Percentiles rank a stretch among this genome's conserved stretches.
phyloP scores from a whole-genome alignment of 1,139 yeast genomes.

The Spencermartinsiella ligniputridi region DNA sequence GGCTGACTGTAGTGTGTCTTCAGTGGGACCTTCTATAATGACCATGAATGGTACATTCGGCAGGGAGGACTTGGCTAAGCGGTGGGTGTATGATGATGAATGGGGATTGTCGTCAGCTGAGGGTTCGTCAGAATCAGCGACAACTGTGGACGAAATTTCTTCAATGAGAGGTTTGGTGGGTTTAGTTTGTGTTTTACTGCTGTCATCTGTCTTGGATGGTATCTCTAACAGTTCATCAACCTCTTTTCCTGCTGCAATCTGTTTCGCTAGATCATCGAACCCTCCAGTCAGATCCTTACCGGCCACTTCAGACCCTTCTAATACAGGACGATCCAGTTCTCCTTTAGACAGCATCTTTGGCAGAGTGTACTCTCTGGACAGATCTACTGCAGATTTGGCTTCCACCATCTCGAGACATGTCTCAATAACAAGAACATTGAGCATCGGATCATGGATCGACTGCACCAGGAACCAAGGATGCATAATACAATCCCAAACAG shows the following conservation, averaged over 20 bases:
- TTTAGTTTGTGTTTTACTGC: not conserved
- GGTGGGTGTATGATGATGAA: not conserved
- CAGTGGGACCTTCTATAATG: not conserved
- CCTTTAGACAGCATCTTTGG: conserved; percentile 34
- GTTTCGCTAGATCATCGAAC: conserved; percentile 12
- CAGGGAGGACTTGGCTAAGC: not conserved
- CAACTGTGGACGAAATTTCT: conserved; percentile 3
- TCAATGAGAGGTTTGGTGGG: conserved; percentile 4
- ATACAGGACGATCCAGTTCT: conserved; percentile 22
- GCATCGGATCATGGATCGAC: conserved; percentile 55
- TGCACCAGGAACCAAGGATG: conserved; percentile 31
- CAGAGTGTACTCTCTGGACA: conserved; percentile 24
- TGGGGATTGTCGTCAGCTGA: not conserved
- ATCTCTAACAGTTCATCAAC: not conserved
- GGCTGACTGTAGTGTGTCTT: not conserved
- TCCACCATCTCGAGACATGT: conserved; percentile 35
- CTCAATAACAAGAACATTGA: conserved; percentile 59
- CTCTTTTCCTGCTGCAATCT: not conserved
- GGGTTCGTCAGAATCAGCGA: not conserved
- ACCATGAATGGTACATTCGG: not conserved
- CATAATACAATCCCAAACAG: conserved; percentile 66
- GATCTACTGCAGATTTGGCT: conserved; percentile 20
- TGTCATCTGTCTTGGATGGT: not conserved
- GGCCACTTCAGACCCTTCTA: conserved; percentile 8
- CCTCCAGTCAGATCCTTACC: conserved; percentile 10